Conservation (phyloP, 1,284 basidiomycete genomes). For the Leccinum fallax region DNA sequence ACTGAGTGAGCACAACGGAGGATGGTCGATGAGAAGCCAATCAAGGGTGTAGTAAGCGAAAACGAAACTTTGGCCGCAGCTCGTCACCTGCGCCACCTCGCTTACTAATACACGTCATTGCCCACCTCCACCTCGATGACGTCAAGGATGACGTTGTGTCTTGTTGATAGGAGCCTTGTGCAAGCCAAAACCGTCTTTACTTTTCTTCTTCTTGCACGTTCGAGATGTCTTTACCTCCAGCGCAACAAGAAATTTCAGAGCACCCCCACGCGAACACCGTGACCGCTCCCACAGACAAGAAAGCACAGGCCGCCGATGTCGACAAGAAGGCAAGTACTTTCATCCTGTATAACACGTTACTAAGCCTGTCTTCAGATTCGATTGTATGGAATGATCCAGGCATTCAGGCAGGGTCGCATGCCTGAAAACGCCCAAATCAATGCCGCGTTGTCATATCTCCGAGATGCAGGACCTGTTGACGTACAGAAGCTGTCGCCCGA, state of each 20-base stretch:
- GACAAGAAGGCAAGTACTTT: constrained; percentile 54
- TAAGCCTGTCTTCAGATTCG: constrained; percentile 46
- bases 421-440: constrained; percentile 85
- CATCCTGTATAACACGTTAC: not conserved
- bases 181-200: not conserved
- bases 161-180: constrained; percentile 14
- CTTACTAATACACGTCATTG: too few relatives aligned
- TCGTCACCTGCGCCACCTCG: too few relatives aligned
- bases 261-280: constrained; percentile 58
- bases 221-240: constrained; percentile 63
- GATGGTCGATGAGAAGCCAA: too few relatives aligned
- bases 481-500: constrained; percentile 70
- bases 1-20: too few relatives aligned
- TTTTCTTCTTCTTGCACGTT: not conserved
- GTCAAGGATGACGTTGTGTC: constrained; percentile 23
- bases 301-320: constrained; percentile 57
- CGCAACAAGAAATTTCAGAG: constrained; percentile 59
- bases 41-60: too few relatives aligned
- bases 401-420: constrained; percentile 76
- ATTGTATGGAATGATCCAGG: constrained; percentile 78
- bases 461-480: constrained; percentile 69
- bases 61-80: too few relatives aligned
- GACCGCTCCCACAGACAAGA: constrained; percentile 57
- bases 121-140: not conserved
- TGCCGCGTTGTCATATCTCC: constrained; percentile 67